Percentiles rank a stretch among this genome's conserved stretches.
phyloP scores from a whole-genome alignment of 2,329 filamentous ascomycete species.

The Alternaria sp. region DNA sequence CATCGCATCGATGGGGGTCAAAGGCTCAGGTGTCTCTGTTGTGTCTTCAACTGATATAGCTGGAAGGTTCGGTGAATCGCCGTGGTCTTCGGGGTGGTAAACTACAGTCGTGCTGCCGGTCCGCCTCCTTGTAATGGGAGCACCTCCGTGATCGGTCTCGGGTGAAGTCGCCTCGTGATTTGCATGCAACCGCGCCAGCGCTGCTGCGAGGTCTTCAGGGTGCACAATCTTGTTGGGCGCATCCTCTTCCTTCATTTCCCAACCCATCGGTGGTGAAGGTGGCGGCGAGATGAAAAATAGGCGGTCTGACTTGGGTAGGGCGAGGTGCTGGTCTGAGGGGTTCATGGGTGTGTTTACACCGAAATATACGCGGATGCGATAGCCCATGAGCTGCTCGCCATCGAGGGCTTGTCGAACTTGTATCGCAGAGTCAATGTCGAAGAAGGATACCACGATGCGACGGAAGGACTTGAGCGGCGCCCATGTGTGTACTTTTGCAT shows the following conservation, averaged over 20 bases:
- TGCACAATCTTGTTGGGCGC: constrained; percentile 73
- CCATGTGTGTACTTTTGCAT: constrained; percentile 80
- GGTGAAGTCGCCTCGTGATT: constrained; percentile 37
- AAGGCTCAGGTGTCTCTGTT: constrained; percentile 56
- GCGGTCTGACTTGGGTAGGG: constrained; percentile 65
- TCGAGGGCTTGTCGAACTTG: constrained; percentile 77
- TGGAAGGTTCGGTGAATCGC: constrained; percentile 66
- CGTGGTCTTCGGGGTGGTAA: constrained; percentile 70
- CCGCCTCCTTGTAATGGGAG: constrained; percentile 40
- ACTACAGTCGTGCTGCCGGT: constrained; percentile 68
- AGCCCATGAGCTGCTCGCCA: constrained; percentile 76
- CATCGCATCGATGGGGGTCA: constrained; percentile 58
- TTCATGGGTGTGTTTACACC: constrained; percentile 51
- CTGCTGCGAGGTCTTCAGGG: constrained; percentile 67
- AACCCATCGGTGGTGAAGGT: constrained; percentile 70
- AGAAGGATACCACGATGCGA: constrained; percentile 83
- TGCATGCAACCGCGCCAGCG: constrained; percentile 63
- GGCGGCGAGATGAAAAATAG: constrained; percentile 74
- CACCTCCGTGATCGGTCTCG: constrained; percentile 33
- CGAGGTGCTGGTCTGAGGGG: constrained; percentile 50
- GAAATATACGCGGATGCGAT: constrained; percentile 54
- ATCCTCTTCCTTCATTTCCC: constrained; percentile 70
- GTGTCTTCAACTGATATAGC: constrained; percentile 72
- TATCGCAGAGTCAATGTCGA: constrained; percentile 73
- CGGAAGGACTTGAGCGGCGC: constrained; percentile 83